Evolutionary conservation across 768 basidiomycete genomes (phyloP).

Genomic region (Crepidotus variabilis): DNA sequence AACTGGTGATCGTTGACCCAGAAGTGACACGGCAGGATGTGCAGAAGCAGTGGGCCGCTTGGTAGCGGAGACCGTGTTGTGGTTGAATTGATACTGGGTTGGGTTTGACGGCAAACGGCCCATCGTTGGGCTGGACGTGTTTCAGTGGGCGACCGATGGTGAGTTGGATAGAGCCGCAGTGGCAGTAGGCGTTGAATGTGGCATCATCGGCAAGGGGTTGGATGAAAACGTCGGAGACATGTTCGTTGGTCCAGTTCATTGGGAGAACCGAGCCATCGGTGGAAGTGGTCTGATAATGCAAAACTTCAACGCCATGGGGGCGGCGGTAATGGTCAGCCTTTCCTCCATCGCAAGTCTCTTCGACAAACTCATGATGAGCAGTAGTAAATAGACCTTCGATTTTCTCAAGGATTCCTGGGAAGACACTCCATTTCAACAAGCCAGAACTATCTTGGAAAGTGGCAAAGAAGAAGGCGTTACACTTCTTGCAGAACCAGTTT

Average conservation of each 20-base stretch:
- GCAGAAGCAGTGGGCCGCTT: conserved; percentile 25
- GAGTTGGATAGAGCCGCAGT: conserved; percentile 12
- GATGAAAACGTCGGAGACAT: neutral
- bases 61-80: conserved; percentile 14
- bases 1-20: conserved; percentile 23
- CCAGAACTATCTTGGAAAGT: neutral
- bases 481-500: conserved; percentile 16
- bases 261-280: neutral
- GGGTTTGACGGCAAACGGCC: neutral
- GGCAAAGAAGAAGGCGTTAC: conserved; percentile 16
- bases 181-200: conserved; percentile 7
- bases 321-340: conserved; percentile 11
- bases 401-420: neutral
- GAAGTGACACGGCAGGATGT: conserved; percentile 19
- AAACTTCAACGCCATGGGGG: conserved; percentile 4
- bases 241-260: neutral
- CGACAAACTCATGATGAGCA: conserved; percentile 13
- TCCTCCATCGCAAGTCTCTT: conserved; percentile 18
- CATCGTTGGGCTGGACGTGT: neutral
- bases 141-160: conserved; percentile 6
- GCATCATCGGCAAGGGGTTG: neutral
- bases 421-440: conserved; percentile 6
- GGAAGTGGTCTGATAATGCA: neutral
- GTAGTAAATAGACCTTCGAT: conserved; percentile 12
- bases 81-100: neutral